Percentiles rank a stretch among this genome's conserved stretches.
These are phyloP conservation scores for Nigrospora sphaerica DNA, from an alignment of 2,329 filamentous ascomycete genomes.

Conservation along the genomic window DNA sequence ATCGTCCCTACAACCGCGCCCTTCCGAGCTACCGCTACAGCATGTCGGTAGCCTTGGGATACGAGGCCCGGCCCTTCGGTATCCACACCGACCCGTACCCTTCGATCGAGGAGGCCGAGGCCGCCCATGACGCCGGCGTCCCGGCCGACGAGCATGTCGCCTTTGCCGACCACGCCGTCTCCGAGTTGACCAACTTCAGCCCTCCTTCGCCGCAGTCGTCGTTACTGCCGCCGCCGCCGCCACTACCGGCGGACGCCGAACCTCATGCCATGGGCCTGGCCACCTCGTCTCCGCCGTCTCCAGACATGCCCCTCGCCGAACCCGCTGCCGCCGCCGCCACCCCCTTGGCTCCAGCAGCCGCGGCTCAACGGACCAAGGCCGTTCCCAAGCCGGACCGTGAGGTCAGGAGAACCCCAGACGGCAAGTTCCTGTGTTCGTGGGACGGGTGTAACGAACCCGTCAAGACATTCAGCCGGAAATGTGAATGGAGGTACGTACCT, in stretches of 20 bases:
- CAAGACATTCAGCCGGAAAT: constrained; percentile 69
- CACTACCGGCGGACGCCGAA: too few species aligned
- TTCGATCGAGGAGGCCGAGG: constrained; percentile 30
- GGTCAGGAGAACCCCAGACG: constrained; percentile 56
- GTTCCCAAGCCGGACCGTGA: constrained; percentile 54
- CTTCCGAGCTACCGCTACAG: constrained; percentile 3
- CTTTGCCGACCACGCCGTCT: constrained; percentile 28
- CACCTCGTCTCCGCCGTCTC: background rate
- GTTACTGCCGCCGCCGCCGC: background rate
- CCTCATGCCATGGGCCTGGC: too few species aligned
- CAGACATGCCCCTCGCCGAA: background rate
- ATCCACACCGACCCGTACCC: constrained; percentile 41
- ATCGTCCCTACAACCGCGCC: constrained; percentile 14
- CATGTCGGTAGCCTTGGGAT: constrained; percentile 29
- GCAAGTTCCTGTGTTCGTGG: constrained; percentile 71
- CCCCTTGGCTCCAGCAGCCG: constrained; percentile 6
- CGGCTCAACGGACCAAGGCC: constrained; percentile 36
- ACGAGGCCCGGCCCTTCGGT: constrained; percentile 39
- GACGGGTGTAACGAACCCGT: constrained; percentile 59
- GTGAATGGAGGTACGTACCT: constrained; percentile 81
- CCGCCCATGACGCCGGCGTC: constrained; percentile 25
- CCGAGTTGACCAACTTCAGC: constrained; percentile 18
- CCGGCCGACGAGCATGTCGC: background rate
- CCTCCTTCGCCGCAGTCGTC: background rate
- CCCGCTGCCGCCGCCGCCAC: constrained; percentile 7